Evolutionary conservation across 768 basidiomycete genomes (phyloP), one percentile per base, ranked within the genome.

Genomic region (Podaxis sp.): DNA sequence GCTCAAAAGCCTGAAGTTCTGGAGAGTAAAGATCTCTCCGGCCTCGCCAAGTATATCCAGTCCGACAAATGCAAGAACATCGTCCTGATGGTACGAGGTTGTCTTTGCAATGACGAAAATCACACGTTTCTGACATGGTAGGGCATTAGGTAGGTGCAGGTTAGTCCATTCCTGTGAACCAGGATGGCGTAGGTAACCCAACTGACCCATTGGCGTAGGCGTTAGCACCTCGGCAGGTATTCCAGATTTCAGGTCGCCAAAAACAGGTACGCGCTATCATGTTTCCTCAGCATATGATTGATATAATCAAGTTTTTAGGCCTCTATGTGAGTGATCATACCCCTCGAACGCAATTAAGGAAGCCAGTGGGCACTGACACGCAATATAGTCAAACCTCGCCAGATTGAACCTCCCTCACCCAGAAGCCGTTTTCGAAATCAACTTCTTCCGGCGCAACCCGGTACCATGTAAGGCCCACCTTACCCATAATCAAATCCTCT

Each of bases 381-480:
- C 36, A 3, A 38, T 25, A n/a, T 69, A 93, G 91, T 83, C 89
- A 10, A 92, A 93, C 68, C 80, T 93, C 35, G 84, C 87, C 27
- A 79, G 86, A 63, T 73, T 93, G 46, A 88, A 89, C 16, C 80
- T 93, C 13, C 95, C 94, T n/a, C 86, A 90, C 67, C 94, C 95
- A 0, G 95, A 98, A 67, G 95, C 95, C 0, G 95, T 98, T 32
- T 98, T 98, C 67, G 91, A 98, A 65, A 89, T 98, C 67, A 77
- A 78, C 52, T 98, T 88, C 76, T 95, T 98, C 78, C 79, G 84
- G 65, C 69, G 74, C 47, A 91, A 92, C 63, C 94, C 93, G 3
- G 76, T 85, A 14, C 91, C 93, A 35, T 93, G 91, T 91, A 67
- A 62, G 86, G 70, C 58, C 11, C 54, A 37, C 25, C 21, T 32